A percentile compares a stretch with the other conserved stretches of the same genome.
These are phyloP conservation scores for Rhizopus sp. DNA, from an alignment of 371 early-diverging fungal genomes.

Conservation along the genomic window DNA sequence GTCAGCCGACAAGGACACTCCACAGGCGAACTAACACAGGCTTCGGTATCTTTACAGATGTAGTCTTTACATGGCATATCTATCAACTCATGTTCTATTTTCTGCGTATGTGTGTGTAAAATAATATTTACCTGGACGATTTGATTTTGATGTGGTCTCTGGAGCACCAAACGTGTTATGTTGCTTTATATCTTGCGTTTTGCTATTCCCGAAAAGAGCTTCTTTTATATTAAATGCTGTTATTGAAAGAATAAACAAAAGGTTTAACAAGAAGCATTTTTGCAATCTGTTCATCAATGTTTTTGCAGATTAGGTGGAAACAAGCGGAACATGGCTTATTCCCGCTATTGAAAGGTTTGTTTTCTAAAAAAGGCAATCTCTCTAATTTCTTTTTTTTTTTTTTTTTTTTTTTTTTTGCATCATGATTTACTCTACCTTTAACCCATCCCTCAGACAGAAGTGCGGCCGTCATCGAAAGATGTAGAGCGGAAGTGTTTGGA, in stretches of 20 bases:
- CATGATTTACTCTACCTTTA: too few relatives aligned
- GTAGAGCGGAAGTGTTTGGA: too few relatives aligned
- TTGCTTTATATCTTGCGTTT: too few relatives aligned
- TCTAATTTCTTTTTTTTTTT: too few relatives aligned
- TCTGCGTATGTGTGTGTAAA: background rate
- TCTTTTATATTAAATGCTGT: conserved; percentile 1
- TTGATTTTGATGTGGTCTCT: too few relatives aligned
- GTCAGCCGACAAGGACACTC: conserved; percentile 24
- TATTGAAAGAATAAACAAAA: background rate
- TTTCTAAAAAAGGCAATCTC: background rate
- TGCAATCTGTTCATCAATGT: background rate
- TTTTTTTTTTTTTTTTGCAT: too few relatives aligned
- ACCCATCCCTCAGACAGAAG: too few relatives aligned
- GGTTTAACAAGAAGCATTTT: background rate
- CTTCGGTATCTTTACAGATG: conserved; percentile 18
- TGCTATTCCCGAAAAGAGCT: background rate
- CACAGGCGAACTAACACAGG: conserved; percentile 20
- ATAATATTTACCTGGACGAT: background rate
- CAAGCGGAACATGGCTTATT: background rate
- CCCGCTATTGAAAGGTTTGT: background rate
- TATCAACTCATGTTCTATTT: conserved; percentile 5
- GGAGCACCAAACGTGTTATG: too few relatives aligned
- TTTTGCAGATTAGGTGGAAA: background rate
- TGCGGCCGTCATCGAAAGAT: too few relatives aligned
- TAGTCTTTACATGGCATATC: conserved; percentile 18